Evolutionary conservation across 2,329 filamentous ascomycete genomes (phyloP), one percentile per base, ranked within the genome.

Genomic region (Massarina eburnea): DNA sequence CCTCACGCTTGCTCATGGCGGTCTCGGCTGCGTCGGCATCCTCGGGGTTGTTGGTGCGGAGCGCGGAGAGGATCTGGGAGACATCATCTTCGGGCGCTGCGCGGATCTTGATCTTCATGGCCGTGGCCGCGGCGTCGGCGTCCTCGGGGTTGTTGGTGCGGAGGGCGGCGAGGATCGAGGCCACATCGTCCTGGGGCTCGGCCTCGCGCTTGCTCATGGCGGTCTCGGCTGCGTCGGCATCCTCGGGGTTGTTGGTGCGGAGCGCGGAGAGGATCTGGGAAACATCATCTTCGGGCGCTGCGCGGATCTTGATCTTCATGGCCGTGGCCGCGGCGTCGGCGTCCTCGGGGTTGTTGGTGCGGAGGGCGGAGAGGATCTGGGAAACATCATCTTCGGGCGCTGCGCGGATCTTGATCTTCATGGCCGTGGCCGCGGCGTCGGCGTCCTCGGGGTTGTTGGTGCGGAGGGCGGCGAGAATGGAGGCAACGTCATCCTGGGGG

Each of bases 381-480:
- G 51, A 19, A 61, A 51, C 34, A 59, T 58, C 58, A 61, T 57
- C n/a, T n/a, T n/a, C n/a, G n/a, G 33, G 43, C 45, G 24, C 45
- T 34, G 55, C 51, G 41, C 43, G 24, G 21, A 18, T 26, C 46
- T 49, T 49, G 24, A 26, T 20, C n/a, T 46, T 46, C 15, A 45
- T 20, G 49, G 50, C 49, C 7, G 60, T 27, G 2, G 58, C 60
- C 2, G 57, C 57, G 22, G 58, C 58, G 17, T 58, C 54, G 29
- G 60, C 57, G 17, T 63, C 60, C 22, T 61, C 54, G 9, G 62
- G 59, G 46, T 59, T 63, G 53, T 64, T 61, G 34, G 49, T 52
- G 24, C 55, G 53, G 36, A 66, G 57, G 18, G 61, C 60, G 18
- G 58, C 57, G 37, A 65, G 58, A 37, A 65, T 64, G 39, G 46